Conservation (phyloP, 1,284 basidiomycete species). For the Kwoniella shivajii region DNA sequence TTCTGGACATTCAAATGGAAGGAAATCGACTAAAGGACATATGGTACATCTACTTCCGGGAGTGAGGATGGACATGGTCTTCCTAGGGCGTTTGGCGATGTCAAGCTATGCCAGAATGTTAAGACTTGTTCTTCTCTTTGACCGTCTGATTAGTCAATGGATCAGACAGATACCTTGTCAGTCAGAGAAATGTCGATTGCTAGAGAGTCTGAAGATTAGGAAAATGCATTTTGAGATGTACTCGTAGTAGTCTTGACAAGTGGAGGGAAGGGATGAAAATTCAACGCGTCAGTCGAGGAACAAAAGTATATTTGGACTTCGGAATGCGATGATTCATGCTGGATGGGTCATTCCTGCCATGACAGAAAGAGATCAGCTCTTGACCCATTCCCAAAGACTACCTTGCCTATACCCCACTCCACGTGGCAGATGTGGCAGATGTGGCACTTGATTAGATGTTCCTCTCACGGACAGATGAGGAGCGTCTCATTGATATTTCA, state of each 20-base stretch:
- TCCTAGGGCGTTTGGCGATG: too few relatives aligned
- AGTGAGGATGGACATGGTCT: constrained; percentile 42
- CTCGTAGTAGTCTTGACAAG: neutral
- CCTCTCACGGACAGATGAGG: neutral
- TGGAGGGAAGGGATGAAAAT: constrained; percentile 19
- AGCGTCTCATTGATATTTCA: neutral
- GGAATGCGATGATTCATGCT: too few relatives aligned
- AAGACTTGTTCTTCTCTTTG: too few relatives aligned
- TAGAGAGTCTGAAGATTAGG: too few relatives aligned
- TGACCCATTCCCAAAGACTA: too few relatives aligned
- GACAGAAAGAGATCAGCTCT: too few relatives aligned
- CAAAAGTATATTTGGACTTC: neutral
- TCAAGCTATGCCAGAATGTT: neutral
- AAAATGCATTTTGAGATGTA: neutral
- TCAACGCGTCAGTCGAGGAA: neutral
- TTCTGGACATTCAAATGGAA: constrained; percentile 39
- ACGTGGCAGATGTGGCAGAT: too few relatives aligned
- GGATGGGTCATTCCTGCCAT: too few relatives aligned
- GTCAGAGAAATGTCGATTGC: too few relatives aligned
- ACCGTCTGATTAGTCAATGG: too few relatives aligned
- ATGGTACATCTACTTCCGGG: constrained; percentile 36
- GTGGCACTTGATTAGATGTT: neutral
- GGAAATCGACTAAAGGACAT: constrained; percentile 46
- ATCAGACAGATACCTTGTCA: too few relatives aligned
- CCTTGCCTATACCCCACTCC: too few relatives aligned